Conservation (phyloP, 352 stramenopile species). For the Pythium aquatile region DNA sequence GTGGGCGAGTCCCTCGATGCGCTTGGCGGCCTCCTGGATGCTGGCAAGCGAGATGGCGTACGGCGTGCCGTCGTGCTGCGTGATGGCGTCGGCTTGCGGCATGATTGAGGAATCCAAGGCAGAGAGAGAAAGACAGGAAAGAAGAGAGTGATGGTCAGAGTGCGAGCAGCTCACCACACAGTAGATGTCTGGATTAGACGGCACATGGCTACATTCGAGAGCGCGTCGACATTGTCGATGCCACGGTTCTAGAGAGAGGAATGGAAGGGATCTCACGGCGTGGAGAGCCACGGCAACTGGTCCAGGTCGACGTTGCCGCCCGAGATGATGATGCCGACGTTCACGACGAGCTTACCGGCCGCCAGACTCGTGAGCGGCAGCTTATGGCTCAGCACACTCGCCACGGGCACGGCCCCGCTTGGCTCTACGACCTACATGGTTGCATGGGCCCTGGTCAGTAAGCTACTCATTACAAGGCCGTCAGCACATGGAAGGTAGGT, state of each 20-base stretch:
- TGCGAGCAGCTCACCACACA: background rate
- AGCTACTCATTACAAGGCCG: background rate
- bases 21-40: slow-evolving; percentile 45
- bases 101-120: background rate
- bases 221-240: background rate
- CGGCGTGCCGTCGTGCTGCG: slow-evolving; percentile 7
- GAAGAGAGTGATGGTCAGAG: slow-evolving; percentile 4
- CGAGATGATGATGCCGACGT: slow-evolving; percentile 63
- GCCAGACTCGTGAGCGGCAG: slow-evolving; percentile 23
- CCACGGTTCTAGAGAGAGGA: background rate
- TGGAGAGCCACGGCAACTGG: slow-evolving; percentile 44
- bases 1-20: slow-evolving; percentile 55
- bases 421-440: slow-evolving; percentile 58
- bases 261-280: background rate
- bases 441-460: background rate
- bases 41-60: slow-evolving; percentile 66
- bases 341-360: slow-evolving; percentile 25
- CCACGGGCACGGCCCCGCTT: slow-evolving; percentile 53
- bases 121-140: background rate
- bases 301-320: slow-evolving; percentile 71
- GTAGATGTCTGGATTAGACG: background rate
- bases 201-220: background rate
- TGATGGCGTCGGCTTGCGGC: background rate
- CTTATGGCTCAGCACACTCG: slow-evolving; percentile 47
- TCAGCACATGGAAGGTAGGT: too few species aligned